These are phyloP conservation scores for Trichoderma sp. DNA, from an alignment of 2,329 filamentous ascomycete species.

Conservation along the genomic window DNA sequence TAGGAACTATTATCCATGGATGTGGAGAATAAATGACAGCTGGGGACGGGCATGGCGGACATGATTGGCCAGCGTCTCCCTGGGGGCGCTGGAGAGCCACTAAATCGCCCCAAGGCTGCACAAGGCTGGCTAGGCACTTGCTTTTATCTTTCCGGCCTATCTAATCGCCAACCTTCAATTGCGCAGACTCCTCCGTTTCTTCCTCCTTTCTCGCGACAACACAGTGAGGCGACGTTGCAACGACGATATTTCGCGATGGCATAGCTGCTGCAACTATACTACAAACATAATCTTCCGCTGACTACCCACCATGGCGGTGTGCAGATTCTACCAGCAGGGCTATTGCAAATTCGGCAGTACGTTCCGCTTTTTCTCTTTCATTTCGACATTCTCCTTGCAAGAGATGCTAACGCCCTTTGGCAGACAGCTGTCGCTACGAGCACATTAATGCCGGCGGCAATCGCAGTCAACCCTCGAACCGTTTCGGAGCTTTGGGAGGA, in stretches of 20 bases:
- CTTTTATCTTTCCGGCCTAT: constrained; percentile 13
- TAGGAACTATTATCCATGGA: too few relatives aligned
- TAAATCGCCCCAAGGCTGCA: constrained; percentile 17
- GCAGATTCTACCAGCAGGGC: constrained; percentile 50
- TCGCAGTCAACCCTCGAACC: constrained; percentile 45
- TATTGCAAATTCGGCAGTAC: constrained; percentile 52
- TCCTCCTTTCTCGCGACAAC: not conserved
- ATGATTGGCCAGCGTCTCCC: not conserved
- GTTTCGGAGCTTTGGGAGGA: constrained; percentile 52
- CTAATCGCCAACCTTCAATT: constrained; percentile 5
- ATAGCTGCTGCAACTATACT: not conserved
- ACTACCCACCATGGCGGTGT: constrained; percentile 38
- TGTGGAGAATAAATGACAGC: not conserved
- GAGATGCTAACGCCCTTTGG: not conserved
- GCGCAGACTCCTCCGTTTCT: not conserved
- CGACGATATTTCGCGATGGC: constrained; percentile 13
- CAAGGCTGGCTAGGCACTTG: constrained; percentile 20
- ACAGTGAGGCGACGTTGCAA: not conserved
- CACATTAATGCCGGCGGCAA: constrained; percentile 42
- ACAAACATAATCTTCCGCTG: constrained; percentile 1
- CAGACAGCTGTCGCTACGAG: constrained; percentile 54
- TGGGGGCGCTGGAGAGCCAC: not conserved
- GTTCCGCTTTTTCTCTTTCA: constrained; percentile 25
- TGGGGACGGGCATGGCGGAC: constrained; percentile 35
- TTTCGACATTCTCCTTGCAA: not conserved